Evolutionary conservation across 345 rosid genomes (phyloP), one percentile per base, ranked within the genome.

Genomic region (Atalantia buxifolia): DNA sequence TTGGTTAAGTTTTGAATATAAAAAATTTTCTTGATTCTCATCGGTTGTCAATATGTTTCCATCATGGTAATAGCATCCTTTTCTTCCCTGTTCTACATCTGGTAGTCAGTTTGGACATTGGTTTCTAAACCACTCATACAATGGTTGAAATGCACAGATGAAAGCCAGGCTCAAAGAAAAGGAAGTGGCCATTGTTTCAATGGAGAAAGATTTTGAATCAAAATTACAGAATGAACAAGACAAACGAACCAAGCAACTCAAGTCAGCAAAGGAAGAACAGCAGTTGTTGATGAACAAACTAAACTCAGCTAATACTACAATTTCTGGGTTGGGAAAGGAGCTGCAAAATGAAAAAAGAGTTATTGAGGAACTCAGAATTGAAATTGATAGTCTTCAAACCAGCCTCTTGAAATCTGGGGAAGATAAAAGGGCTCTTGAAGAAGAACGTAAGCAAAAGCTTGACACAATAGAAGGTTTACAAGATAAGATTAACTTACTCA

Each of bases 241-340:
- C 84, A 91, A 94, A 74, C 77, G 84, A 31, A 78, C 76, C 76
- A 87, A 80, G 62, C 84, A 82, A 73, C 81, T 84, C 33, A 85
- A 89, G 60, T 88, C 81, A 75, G 91, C 87, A 53, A 86, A 86
- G 84, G 97, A 89, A 71, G 98, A 92, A 40, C 85, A 88, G 62
- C 83, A 80, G 75, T 81, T 86, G 80, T 70, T 94, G 50, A 42
- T 78, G 78, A 84, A 82, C 78, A 91, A 87, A 87, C 81, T 96
- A 57, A 89, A 77, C 75, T 85, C 89, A 55, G 98, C 98, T 6
- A 90, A 91, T 76, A 81, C 77, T 61, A 80, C 88, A 56, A 87
- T 91, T 80, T 40, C 86, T 65, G 91, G 83, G 50, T 83, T 94
- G 77, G 99, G 91, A 65, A 85, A 79, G 79, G 98, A 93, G 88